phyloP scores from a whole-genome alignment of 805 yeast genomes.

The Torulaspora indica region DNA sequence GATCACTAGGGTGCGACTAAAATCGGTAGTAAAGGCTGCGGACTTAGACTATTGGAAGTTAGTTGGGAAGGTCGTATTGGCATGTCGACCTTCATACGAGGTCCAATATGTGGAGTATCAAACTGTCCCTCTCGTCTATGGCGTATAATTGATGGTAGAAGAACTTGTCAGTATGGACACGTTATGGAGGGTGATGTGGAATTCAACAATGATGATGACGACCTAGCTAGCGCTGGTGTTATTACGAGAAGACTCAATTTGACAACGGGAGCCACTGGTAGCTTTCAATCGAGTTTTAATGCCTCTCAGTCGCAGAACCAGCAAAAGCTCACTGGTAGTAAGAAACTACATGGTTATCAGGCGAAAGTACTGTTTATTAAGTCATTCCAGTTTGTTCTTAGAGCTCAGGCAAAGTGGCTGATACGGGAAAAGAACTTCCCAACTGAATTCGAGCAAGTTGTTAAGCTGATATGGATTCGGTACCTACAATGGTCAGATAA shows the following conservation, averaged over 20 bases:
- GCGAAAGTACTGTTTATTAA: constrained; percentile 44
- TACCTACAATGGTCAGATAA: constrained; percentile 18
- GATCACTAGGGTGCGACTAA: neutral
- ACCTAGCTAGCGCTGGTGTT: constrained; percentile 37
- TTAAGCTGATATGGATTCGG: constrained; percentile 39
- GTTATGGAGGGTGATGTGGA: constrained; percentile 77
- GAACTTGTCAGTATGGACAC: constrained; percentile 88
- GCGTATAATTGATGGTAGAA: constrained; percentile 67
- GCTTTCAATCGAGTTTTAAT: constrained; percentile 34
- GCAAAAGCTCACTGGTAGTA: constrained; percentile 12
- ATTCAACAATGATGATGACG: constrained; percentile 78
- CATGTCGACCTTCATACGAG: constrained; percentile 53
- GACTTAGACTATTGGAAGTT: too few relatives aligned
- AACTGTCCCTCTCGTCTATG: constrained; percentile 81
- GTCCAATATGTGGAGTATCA: constrained; percentile 83
- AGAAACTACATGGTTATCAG: constrained; percentile 44
- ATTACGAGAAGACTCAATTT: constrained; percentile 54
- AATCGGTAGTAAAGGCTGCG: neutral
- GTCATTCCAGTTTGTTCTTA: constrained; percentile 49
- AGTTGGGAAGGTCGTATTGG: neutral
- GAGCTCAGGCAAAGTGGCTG: constrained; percentile 44
- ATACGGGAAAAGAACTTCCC: constrained; percentile 35
- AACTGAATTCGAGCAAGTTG: constrained; percentile 29
- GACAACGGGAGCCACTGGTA: constrained; percentile 42
- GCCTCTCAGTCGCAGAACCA: constrained; percentile 28